Percentiles rank a stretch among this genome's conserved stretches.
phyloP scores from a whole-genome alignment of 2,329 filamentous ascomycete species.

The Colletotrichum spinosum region DNA sequence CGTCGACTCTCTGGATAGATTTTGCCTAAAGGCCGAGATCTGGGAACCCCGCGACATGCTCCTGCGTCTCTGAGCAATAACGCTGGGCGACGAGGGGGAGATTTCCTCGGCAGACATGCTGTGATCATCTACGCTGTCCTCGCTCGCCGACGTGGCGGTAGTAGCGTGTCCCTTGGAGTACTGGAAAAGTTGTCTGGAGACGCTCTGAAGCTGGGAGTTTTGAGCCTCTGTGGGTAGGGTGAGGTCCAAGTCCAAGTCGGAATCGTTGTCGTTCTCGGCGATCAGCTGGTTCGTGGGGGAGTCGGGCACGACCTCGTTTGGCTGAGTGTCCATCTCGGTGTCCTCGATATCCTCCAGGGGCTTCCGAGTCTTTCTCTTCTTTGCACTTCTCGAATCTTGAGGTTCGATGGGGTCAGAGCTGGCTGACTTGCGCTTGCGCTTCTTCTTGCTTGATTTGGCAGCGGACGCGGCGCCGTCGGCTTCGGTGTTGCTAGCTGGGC shows the following conservation, averaged over 20 bases:
- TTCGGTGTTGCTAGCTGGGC: constrained; percentile 7
- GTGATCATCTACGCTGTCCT: not conserved
- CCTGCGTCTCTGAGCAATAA: constrained; percentile 29
- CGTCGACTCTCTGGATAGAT: constrained; percentile 13
- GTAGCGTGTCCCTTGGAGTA: constrained; percentile 6
- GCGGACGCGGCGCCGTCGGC: not conserved
- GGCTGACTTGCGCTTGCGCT: constrained; percentile 20
- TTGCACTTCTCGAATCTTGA: constrained; percentile 2
- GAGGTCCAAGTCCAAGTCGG: constrained; percentile 8
- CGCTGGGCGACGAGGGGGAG: constrained; percentile 13
- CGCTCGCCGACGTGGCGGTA: constrained; percentile 1
- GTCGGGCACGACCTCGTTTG: constrained; percentile 15
- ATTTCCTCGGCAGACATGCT: constrained; percentile 5
- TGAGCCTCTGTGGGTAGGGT: constrained; percentile 18
- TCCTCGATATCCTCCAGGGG: constrained; percentile 21
- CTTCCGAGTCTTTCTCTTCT: constrained; percentile 30
- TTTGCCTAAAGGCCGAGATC: constrained; percentile 26
- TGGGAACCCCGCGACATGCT: constrained; percentile 36
- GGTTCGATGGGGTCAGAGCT: not conserved
- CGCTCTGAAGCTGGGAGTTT: constrained; percentile 16
- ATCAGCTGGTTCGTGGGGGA: constrained; percentile 1
- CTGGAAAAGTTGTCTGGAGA: constrained; percentile 25
- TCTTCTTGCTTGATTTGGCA: not conserved
- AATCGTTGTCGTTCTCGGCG: not conserved
- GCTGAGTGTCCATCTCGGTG: constrained; percentile 8